Evolutionary conservation across 495 filamentous ascomycete genomes (phyloP).

Genomic region (Penicillium macrosclerotiorum): DNA sequence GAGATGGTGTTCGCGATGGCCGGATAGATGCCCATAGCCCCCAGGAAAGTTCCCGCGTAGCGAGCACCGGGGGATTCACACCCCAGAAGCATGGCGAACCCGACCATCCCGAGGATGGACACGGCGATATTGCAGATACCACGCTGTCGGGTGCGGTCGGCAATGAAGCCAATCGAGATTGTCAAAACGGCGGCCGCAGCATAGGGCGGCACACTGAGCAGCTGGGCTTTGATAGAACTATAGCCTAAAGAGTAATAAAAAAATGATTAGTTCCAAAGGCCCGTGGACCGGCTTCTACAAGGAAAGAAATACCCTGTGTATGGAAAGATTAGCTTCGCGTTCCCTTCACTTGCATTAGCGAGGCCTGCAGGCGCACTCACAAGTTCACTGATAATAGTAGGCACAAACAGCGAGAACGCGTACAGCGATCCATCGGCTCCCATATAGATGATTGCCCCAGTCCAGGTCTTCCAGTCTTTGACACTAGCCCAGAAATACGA

Average conservation of each 20-base stretch:
- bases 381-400: slow-evolving; percentile 71
- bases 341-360: too few species aligned
- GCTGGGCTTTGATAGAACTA: slow-evolving; percentile 65
- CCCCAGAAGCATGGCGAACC: slow-evolving; percentile 77
- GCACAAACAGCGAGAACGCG: slow-evolving; percentile 87
- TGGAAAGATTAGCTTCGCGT: too few species aligned
- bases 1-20: slow-evolving; percentile 88
- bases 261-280: too few species aligned
- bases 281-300: too few species aligned
- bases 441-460: slow-evolving; percentile 77
- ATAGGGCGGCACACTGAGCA: slow-evolving; percentile 87
- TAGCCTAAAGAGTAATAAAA: too few species aligned
- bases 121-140: slow-evolving; percentile 79
- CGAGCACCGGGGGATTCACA: slow-evolving; percentile 57
- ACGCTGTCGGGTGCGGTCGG: slow-evolving; percentile 74
- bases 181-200: slow-evolving; percentile 78
- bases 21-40: slow-evolving; percentile 88
- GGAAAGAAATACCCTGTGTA: too few species aligned
- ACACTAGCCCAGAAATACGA: slow-evolving; percentile 72
- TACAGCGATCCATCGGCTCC: slow-evolving; percentile 71
- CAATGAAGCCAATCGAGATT: slow-evolving; percentile 69
- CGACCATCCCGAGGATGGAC: slow-evolving; percentile 68
- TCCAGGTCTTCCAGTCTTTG: slow-evolving; percentile 86
- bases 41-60: slow-evolving; percentile 84
- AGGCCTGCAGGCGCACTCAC: too few species aligned